Base-by-base conservation (phyloP, 192 early-diverging fungal species). In the Linnemannia hyalina region DNA sequence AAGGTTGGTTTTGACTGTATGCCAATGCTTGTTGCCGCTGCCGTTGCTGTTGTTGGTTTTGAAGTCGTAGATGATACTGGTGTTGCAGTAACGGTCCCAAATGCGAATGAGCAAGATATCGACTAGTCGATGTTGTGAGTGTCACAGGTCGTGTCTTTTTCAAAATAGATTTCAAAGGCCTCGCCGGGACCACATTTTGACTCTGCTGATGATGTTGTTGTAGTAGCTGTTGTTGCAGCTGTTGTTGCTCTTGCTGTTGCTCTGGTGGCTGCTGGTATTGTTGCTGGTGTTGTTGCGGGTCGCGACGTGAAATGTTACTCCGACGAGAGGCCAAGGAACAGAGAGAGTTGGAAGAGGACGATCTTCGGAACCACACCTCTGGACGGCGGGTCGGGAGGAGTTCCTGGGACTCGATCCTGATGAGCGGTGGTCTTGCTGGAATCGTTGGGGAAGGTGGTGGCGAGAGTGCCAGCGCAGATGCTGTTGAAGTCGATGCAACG, bases 381-480 rank as follows among this genome's bases (percentile, higher is more conserved):
- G 77, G 77, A 55, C 69, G 77, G 29, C 70, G 77, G 16, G 35
- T 54, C 0, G 69, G 77, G n/a, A 79, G 46, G 16, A 79, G 77
- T 22, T 60, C 77, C 38, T 79, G 77, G n/a, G 77, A 79, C n/a
- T 72, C 70, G n/a, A 72, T 80, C 35, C 42, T 46, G 57, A 80
- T 49, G 4, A 74, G 41, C 1, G 72, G 40, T 9, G 71, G 40
- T 35, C 71, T 36, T 10, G n/a, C 41, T 9, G 20, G 16, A 5
- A 0, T 73, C 26, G 74, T 57, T 8, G 60, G 60, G 0, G 60
- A 32, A 4, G 13, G n/a, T 10, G 23, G 40, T 38, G 44, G 75
- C 4, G 23, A 41, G 22, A 18, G 75, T 57, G n/a, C 1, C 40
- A 20, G 16, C 1, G 6, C 52, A 35, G 38, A 6, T 71, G 40